A percentile compares a stretch with the other conserved stretches of the same genome.
Conservation (phyloP, 306 rosid genomes). For the Cicer judaicum region DNA sequence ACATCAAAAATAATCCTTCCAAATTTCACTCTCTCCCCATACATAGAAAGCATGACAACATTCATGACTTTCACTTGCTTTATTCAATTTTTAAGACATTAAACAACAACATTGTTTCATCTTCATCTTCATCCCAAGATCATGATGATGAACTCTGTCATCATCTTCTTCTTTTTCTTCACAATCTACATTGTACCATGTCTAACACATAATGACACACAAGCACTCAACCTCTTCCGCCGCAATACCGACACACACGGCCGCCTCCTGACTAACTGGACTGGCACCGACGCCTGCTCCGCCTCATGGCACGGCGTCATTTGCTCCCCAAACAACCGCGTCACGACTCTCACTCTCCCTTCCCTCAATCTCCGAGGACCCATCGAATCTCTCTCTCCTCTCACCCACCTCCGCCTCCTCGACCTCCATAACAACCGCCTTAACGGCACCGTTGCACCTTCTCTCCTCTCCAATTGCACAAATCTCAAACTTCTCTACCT, state of each 20-base stretch:
- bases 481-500: constrained; percentile 83
- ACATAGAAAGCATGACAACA: background rate
- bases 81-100: constrained; percentile 6
- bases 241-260: constrained; percentile 75
- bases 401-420: constrained; percentile 81
- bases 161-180: constrained; percentile 5
- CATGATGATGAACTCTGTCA: background rate
- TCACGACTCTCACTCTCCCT: constrained; percentile 66
- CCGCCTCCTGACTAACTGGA: constrained; percentile 77
- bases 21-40: background rate
- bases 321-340: constrained; percentile 65
- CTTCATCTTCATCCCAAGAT: background rate
- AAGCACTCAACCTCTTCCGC: constrained; percentile 71
- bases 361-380: constrained; percentile 88
- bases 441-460: constrained; percentile 62
- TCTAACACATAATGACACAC: constrained; percentile 60
- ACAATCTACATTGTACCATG: constrained; percentile 10
- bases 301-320: constrained; percentile 74
- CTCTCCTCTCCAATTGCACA: constrained; percentile 71
- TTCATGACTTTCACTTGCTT: background rate
- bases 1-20: background rate
- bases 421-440: constrained; percentile 87
- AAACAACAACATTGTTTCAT: background rate
- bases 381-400: constrained; percentile 56
- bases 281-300: constrained; percentile 72